Evolutionary conservation across 2,329 filamentous ascomycete species (phyloP).

Genomic region (Gnomoniopsis smithogilvyi): DNA sequence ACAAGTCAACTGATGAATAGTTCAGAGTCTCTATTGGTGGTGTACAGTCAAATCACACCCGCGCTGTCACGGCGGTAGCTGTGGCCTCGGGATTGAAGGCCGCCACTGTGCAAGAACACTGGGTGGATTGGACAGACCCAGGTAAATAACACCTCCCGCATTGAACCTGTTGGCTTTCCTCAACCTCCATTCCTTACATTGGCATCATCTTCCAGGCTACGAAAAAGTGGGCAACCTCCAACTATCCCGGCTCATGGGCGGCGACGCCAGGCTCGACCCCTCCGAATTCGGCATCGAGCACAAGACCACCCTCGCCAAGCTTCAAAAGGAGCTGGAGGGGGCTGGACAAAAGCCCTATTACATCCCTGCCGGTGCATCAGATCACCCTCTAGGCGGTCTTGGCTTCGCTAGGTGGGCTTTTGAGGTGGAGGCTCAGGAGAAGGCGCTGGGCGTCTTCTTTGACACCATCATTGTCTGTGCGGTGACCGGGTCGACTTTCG

Average conservation of each 20-base stretch:
- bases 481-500: conserved; percentile 68
- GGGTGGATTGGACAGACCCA: conserved; percentile 60
- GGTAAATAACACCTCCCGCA: neutral
- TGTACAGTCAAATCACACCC: conserved; percentile 68
- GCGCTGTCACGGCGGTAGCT: conserved; percentile 62
- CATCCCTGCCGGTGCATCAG: conserved; percentile 68
- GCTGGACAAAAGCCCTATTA: conserved; percentile 63
- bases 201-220: conserved; percentile 39
- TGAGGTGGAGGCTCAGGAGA: conserved; percentile 64
- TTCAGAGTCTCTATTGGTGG: conserved; percentile 58
- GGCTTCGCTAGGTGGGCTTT: conserved; percentile 71
- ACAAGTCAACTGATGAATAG: neutral
- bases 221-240: conserved; percentile 69
- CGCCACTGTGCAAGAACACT: conserved; percentile 63
- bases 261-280: conserved; percentile 58
- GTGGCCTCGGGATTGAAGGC: conserved; percentile 53
- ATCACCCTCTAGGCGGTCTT: conserved; percentile 66
- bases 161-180: neutral
- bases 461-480: conserved; percentile 67
- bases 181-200: neutral
- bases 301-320: conserved; percentile 54
- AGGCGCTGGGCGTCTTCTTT: conserved; percentile 59
- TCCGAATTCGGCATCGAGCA: conserved; percentile 66
- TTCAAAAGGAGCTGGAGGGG: conserved; percentile 50
- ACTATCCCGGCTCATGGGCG: conserved; percentile 64